These are phyloP conservation scores for Pythium monospermum DNA, from an alignment of 352 stramenopile species.

Conservation along the genomic window DNA sequence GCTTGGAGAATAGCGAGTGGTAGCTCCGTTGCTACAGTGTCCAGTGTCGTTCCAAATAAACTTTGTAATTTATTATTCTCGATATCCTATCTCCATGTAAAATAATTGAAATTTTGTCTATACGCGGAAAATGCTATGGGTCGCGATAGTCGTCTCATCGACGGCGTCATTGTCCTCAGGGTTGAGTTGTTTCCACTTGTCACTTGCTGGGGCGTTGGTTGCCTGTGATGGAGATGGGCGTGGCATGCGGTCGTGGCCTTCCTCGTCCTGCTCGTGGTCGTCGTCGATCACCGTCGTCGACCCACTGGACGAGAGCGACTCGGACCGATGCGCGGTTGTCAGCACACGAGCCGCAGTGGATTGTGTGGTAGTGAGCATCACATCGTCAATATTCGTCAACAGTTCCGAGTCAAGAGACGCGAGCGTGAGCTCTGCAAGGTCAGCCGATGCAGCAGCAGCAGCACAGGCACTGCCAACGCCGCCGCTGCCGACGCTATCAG, in stretches of 20 bases:
- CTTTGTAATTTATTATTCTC: not conserved
- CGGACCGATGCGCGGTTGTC: not conserved
- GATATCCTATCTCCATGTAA: no score
- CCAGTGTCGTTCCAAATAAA: not conserved
- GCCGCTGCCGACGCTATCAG: not conserved
- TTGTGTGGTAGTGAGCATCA: not conserved
- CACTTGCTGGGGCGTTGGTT: not conserved
- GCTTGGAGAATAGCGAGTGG: not conserved
- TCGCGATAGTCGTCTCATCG: not conserved
- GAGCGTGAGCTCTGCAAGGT: not conserved
- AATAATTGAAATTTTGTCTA: not conserved
- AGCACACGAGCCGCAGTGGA: slow-evolving; percentile 1
- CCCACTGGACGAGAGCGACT: slow-evolving; percentile 9
- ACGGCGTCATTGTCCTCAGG: not conserved
- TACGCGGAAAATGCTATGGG: not conserved
- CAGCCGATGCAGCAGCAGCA: not conserved
- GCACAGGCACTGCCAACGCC: not conserved
- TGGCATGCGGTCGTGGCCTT: not conserved
- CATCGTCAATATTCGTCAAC: slow-evolving; percentile 1
- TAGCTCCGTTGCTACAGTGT: not conserved
- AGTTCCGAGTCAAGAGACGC: slow-evolving; percentile 13
- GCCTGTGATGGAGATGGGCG: not conserved
- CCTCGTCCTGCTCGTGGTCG: not conserved
- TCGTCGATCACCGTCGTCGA: slow-evolving; percentile 1
- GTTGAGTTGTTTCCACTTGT: not conserved